Conservation (phyloP, 768 basidiomycete genomes). For the Auricularia auricula-judae region DNA sequence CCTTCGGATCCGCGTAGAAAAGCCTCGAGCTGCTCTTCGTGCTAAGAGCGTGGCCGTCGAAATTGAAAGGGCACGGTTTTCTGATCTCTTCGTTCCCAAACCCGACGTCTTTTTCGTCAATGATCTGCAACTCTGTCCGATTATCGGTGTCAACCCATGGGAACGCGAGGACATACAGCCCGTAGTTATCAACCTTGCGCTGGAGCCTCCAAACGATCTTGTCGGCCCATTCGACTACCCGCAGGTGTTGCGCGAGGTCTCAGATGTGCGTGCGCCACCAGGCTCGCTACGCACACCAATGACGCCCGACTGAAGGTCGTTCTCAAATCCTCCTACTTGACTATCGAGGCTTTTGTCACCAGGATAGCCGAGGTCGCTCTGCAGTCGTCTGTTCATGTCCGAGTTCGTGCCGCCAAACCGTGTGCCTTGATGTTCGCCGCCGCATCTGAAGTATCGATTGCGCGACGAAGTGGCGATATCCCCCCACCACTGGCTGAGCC, state of each 20-base stretch:
- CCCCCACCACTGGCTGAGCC: slow-evolving; percentile 12
- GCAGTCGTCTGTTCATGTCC: slow-evolving; percentile 25
- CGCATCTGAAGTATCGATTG: slow-evolving; percentile 54
- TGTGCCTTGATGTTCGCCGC: slow-evolving; percentile 55
- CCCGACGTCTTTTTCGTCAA: slow-evolving; percentile 28
- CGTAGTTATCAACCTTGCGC: slow-evolving; percentile 40
- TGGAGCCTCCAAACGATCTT: slow-evolving; percentile 14
- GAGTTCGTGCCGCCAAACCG: slow-evolving; percentile 59
- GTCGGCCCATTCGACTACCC: slow-evolving; percentile 27
- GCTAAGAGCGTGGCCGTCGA: slow-evolving; percentile 34
- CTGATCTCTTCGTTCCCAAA: slow-evolving; percentile 5
- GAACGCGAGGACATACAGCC: slow-evolving; percentile 58
- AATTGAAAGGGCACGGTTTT: slow-evolving; percentile 19
- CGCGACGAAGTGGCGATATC: slow-evolving; percentile 13
- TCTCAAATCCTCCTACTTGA: slow-evolving; percentile 38
- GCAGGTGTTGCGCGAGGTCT: slow-evolving; percentile 23
- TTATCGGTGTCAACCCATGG: slow-evolving; percentile 58
- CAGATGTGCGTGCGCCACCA: slow-evolving; percentile 21
- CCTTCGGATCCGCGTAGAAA: slow-evolving; percentile 33
- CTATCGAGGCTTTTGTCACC: slow-evolving; percentile 62
- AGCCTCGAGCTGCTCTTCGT: slow-evolving; percentile 42
- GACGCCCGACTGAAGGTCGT: slow-evolving; percentile 31
- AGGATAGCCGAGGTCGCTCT: slow-evolving; percentile 40
- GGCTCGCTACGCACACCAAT: not conserved
- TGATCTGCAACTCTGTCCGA: slow-evolving; percentile 37